Evolutionary conservation across 805 yeast genomes (phyloP), one percentile per base, ranked within the genome.

Genomic region (Saccharomycopsis sp.): DNA sequence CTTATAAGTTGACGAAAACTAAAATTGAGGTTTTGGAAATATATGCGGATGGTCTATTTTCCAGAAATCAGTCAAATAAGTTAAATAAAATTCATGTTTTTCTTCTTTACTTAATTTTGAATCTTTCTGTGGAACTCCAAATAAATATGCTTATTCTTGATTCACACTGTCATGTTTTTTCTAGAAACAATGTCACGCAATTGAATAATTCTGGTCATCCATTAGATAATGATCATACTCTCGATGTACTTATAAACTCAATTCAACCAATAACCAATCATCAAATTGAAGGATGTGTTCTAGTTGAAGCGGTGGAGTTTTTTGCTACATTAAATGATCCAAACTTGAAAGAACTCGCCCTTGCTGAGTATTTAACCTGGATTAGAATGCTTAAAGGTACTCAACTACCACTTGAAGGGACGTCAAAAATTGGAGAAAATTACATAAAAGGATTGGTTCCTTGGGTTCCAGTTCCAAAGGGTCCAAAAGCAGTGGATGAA

Each of bases 401-500:
- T 4, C 44, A 40, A 23, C 30, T 28, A 13, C 40, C 44, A 10
- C 9, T 19, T 5, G 39, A 40, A 17, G 44, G 34, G n/a, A 14
- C 25, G 14, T 13, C 27, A 26, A 17, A 32, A 13, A 14, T 23
- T 5, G 42, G 38, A 5, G n/a, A n/a, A n/a, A 33, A 25, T 14
- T 10, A 36, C 33, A 49, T 47, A 25, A 52, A 51, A 30, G 69
- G 55, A 2, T 49, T 65, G 5, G 49, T 68, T n/a, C 69, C 72
- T 1, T 66, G 70, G 70, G 69, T 67, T 1, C 72, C 74, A 5
- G 37, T 66, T 6, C 59, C 61, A 5, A 42, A 52, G 4, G 71
- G 70, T 2, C 33, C 49, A 1, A 42, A 40, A 0, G 47, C 45
- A 1, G 33, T 57, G 3, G 21, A 30, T 3, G 35, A 44, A 31